Evolutionary conservation across 2,329 filamentous ascomycete genomes (phyloP).

Genomic region (Apiospora arundinis): DNA sequence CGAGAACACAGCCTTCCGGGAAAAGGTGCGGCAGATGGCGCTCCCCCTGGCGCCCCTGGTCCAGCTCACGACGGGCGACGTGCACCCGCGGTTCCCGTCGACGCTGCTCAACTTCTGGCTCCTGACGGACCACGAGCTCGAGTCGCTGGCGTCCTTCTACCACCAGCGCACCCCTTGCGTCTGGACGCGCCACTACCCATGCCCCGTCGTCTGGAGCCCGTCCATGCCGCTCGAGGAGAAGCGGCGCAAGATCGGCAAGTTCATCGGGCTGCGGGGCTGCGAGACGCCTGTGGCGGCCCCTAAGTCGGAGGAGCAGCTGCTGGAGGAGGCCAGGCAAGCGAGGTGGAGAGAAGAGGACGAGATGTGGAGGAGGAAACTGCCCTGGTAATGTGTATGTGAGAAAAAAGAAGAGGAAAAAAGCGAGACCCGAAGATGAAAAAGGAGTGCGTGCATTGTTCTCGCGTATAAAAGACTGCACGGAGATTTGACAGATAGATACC

Average conservation of each 20-base stretch:
- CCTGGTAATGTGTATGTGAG: constrained; percentile 35
- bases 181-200: constrained; percentile 69
- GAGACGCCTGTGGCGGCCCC: constrained; percentile 52
- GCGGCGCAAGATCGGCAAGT: constrained; percentile 73
- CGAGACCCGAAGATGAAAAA: not conserved
- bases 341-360: constrained; percentile 53
- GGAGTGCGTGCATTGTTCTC: not conserved
- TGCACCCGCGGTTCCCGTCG: constrained; percentile 69
- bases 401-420: too few species aligned
- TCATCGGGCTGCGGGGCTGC: constrained; percentile 73
- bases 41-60: constrained; percentile 72
- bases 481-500: not conserved
- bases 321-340: constrained; percentile 49
- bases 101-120: constrained; percentile 77
- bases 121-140: constrained; percentile 73
- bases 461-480: not conserved
- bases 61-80: constrained; percentile 63
- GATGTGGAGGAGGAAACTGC: constrained; percentile 54
- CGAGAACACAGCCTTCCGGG: constrained; percentile 58
- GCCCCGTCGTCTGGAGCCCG: constrained; percentile 67
- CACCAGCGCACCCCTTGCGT: constrained; percentile 67
- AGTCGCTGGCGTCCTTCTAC: constrained; percentile 74
- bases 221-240: constrained; percentile 68
- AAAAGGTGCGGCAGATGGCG: constrained; percentile 70
- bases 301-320: constrained; percentile 56